A percentile compares a stretch with the other conserved stretches of the same genome.
Evolutionary conservation across 495 filamentous ascomycete species (phyloP).

Genomic region (Echria macrotheca): DNA sequence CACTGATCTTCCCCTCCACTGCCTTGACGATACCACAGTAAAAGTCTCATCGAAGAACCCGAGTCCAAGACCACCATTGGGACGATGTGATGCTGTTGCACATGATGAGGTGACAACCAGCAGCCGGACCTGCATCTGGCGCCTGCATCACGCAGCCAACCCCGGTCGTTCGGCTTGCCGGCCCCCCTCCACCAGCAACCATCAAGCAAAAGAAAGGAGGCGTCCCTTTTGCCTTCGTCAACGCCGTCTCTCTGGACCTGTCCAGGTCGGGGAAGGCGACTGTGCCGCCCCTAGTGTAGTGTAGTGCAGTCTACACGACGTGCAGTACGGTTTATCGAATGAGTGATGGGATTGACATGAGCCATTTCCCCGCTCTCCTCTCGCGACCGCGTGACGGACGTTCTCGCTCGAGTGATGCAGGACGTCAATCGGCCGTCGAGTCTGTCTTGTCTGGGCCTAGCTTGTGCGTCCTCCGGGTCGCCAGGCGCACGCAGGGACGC

Average conservation of each 20-base stretch:
- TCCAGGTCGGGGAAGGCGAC: background rate
- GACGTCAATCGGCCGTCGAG: too few species aligned
- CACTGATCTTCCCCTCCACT: background rate
- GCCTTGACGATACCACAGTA: background rate
- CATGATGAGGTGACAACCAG: conserved; percentile 7
- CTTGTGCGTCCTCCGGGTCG: background rate
- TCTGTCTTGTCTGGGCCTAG: too few species aligned
- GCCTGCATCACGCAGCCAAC: conserved; percentile 7
- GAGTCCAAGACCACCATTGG: too few species aligned
- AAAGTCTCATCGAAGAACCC: too few species aligned
- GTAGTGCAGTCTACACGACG: too few species aligned
- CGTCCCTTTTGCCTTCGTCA: background rate
- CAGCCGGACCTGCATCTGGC: conserved; percentile 17
- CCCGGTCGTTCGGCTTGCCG: conserved; percentile 1
- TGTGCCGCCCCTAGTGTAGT: too few species aligned
- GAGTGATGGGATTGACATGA: too few species aligned
- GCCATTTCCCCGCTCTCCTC: too few species aligned
- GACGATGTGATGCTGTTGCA: conserved; percentile 6
- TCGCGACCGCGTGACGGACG: too few species aligned
- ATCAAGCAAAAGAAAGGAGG: conserved; percentile 6
- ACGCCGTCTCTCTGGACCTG: background rate
- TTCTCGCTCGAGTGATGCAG: too few species aligned
- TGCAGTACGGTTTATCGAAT: too few species aligned
- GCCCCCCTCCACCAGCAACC: conserved; percentile 3
- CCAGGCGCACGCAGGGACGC: background rate